A percentile compares a stretch with the other conserved stretches of the same genome.
These are phyloP conservation scores for Cryptosporidium parvum DNA, from an alignment of 169 alveolate genomes.

Conservation along the genomic window DNA sequence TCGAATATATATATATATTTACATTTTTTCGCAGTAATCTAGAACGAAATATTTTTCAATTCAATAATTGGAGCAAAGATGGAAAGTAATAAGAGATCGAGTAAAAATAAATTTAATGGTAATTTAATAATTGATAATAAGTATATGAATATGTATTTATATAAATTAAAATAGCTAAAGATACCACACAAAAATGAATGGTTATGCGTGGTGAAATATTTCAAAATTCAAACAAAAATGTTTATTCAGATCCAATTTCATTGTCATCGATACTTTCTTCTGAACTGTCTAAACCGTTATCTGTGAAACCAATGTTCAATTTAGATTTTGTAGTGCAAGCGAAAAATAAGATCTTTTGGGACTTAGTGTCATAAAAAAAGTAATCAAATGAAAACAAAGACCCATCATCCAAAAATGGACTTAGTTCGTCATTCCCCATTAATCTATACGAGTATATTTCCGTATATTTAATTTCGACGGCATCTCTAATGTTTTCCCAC, in stretches of 20 bases:
- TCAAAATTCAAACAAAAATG: background rate
- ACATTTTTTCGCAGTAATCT: too few relatives aligned
- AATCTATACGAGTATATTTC: conserved; percentile 58
- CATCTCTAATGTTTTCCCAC: conserved; percentile 76
- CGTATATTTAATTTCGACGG: conserved; percentile 60
- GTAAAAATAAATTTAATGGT: too few relatives aligned
- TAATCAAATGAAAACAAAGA: conserved; percentile 68
- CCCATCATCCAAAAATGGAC: conserved; percentile 69
- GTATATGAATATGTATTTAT: too few relatives aligned
- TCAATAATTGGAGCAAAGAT: background rate
- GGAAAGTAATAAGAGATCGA: too few relatives aligned
- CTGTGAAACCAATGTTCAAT: background rate
- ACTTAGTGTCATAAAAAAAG: conserved; percentile 60
- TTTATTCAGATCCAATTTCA: conserved; percentile 20
- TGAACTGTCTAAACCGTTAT: background rate
- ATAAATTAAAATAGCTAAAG: too few relatives aligned
- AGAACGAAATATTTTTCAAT: background rate
- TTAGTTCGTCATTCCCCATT: conserved; percentile 70
- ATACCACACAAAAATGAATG: background rate
- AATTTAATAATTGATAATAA: too few relatives aligned
- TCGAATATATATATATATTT: too few relatives aligned
- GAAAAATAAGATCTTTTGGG: conserved; percentile 53
- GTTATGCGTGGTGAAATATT: background rate
- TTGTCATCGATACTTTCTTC: conserved; percentile 15
- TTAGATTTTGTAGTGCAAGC: conserved; percentile 73